Percentiles rank a stretch among this genome's conserved stretches.
Evolutionary conservation across 2,329 filamentous ascomycete species (phyloP).

Genomic region (Xenoacremonium recifei): DNA sequence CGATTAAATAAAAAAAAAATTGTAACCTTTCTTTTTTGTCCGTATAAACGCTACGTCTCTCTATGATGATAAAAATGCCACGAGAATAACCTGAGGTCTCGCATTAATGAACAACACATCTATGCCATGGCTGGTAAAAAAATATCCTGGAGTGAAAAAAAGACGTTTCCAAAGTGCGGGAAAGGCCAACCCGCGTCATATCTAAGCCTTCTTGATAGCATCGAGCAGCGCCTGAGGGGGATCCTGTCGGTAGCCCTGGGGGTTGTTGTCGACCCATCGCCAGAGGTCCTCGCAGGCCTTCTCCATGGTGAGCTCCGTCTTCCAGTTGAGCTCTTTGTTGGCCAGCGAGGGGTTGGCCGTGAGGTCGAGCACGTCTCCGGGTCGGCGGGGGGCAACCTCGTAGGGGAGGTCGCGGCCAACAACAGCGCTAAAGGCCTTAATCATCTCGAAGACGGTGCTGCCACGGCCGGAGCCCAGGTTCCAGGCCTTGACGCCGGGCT

Average conservation of each 20-base stretch:
- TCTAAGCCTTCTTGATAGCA: slow-evolving; percentile 47
- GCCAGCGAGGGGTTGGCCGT: slow-evolving; percentile 88
- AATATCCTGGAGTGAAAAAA: too few species aligned
- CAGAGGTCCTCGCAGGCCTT: slow-evolving; percentile 92
- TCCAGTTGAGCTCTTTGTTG: slow-evolving; percentile 88
- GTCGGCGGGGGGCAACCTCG: slow-evolving; percentile 77
- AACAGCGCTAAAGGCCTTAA: slow-evolving; percentile 86
- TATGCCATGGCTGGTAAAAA: slow-evolving; percentile 10
- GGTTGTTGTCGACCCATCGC: slow-evolving; percentile 97
- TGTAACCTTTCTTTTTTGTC: slow-evolving; percentile 11
- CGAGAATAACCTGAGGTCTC: slow-evolving; percentile 18
- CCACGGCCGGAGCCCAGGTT: slow-evolving; percentile 94
- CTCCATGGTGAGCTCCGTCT: slow-evolving; percentile 86
- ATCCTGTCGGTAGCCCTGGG: slow-evolving; percentile 87
- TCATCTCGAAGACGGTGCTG: slow-evolving; percentile 95
- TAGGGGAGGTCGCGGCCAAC: slow-evolving; percentile 86
- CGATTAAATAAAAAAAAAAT: slow-evolving; percentile 38
- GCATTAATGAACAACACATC: slow-evolving; percentile 19
- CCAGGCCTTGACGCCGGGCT: slow-evolving; percentile 92
- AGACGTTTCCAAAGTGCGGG: slow-evolving; percentile 12
- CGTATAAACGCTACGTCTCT: slow-evolving; percentile 18
- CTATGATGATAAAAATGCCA: too few species aligned
- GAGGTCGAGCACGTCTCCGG: slow-evolving; percentile 90
- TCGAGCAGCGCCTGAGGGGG: slow-evolving; percentile 82
- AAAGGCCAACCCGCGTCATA: slow-evolving; percentile 14